Evolutionary conservation across 192 early-diverging fungal genomes (phyloP).

Genomic region (Umbelopsis vinacea): DNA sequence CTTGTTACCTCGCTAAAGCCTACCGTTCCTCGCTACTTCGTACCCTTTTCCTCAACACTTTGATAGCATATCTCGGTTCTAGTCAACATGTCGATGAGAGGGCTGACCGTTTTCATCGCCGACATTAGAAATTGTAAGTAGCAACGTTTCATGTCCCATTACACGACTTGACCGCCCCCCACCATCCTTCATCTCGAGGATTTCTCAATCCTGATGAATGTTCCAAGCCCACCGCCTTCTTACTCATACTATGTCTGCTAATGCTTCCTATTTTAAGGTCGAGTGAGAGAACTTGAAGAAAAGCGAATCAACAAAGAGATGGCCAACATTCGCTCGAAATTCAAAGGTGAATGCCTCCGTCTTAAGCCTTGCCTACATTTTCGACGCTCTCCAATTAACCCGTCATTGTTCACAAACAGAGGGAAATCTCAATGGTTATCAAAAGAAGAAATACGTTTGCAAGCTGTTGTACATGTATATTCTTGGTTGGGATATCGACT

Average conservation of each 20-base stretch:
- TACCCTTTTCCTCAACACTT: not conserved
- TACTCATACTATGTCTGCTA: not conserved
- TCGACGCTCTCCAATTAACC: not conserved
- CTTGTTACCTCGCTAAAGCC: too few relatives aligned
- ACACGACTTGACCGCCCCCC: not conserved
- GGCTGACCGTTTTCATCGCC: constrained; percentile 94
- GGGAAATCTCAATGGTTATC: constrained; percentile 90
- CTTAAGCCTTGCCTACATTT: not conserved
- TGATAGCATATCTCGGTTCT: not conserved
- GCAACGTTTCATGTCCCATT: not conserved
- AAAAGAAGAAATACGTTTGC: constrained; percentile 99
- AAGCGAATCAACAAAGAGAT: constrained; percentile 99
- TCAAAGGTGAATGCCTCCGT: constrained; percentile 74
- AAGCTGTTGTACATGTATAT: constrained; percentile 99
- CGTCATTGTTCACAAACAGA: constrained; percentile 53
- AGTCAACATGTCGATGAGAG: constrained; percentile 70
- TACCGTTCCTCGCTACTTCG: not conserved
- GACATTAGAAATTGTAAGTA: constrained; percentile 97
- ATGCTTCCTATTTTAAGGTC: constrained; percentile 60
- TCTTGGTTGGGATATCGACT: constrained; percentile 97
- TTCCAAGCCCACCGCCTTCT: not conserved
- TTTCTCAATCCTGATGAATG: not conserved
- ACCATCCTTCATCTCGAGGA: not conserved
- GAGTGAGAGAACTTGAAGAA: constrained; percentile 95
- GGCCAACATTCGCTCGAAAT: constrained; percentile 98